Evolutionary conservation across 305 asterid species (phyloP).

Genomic region (Fraxinus angustifolia): DNA sequence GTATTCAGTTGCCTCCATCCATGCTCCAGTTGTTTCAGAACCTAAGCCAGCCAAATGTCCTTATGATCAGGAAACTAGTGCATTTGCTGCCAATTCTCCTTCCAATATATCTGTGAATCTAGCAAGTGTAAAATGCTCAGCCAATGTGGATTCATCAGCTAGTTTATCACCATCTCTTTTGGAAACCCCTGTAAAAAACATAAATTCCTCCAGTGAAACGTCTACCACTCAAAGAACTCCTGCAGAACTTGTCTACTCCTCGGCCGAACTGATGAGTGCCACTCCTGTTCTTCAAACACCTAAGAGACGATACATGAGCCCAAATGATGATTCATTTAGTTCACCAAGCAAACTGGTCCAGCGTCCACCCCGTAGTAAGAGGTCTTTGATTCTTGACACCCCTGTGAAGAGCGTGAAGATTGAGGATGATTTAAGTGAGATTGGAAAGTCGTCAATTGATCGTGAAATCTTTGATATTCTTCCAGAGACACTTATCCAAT

Average conservation of each 20-base stretch:
- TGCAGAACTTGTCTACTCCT: conserved; percentile 41
- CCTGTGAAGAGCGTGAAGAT: conserved; percentile 51
- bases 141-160: conserved; percentile 16
- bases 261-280: conserved; percentile 50
- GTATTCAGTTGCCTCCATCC: conserved; percentile 1
- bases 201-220: conserved; percentile 17
- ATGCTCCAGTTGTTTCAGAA: conserved; percentile 16
- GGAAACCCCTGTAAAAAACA: conserved; percentile 58
- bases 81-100: conserved; percentile 19
- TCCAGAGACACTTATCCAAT: conserved; percentile 52
- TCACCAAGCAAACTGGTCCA: conserved; percentile 52
- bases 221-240: conserved; percentile 43
- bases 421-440: conserved; percentile 27
- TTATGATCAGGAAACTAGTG: conserved; percentile 19
- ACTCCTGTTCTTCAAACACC: conserved; percentile 58
- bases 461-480: conserved; percentile 52
- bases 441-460: conserved; percentile 22
- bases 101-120: conserved; percentile 6
- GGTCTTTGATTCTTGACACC: conserved; percentile 69
- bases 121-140: conserved; percentile 20
- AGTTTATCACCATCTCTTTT: conserved; percentile 21
- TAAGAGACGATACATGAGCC: conserved; percentile 67
- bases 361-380: conserved; percentile 53
- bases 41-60: conserved; percentile 14
- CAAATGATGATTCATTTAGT: conserved; percentile 40